These are phyloP conservation scores for Paraleonurus japonicus DNA, from an alignment of 257 asterid species.

Conservation along the genomic window DNA sequence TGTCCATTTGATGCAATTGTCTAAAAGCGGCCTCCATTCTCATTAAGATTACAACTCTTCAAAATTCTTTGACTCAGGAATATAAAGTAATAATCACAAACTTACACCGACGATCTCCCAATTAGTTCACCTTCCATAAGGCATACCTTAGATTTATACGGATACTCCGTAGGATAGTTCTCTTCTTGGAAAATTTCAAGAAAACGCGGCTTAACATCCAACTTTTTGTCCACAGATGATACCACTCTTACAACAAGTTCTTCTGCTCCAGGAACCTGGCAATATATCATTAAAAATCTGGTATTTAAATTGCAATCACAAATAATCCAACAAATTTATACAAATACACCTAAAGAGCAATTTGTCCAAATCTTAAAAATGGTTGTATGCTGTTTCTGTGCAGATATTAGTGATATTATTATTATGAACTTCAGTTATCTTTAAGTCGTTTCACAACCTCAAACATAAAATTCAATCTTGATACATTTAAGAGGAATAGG, in stretches of 20 bases:
- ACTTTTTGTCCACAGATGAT: conserved; percentile 94
- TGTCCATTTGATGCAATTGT: conserved; percentile 12
- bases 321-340: not conserved
- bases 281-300: conserved; percentile 8
- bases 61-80: not conserved
- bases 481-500: conserved; percentile 5
- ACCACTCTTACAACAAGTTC: conserved; percentile 95
- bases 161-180: conserved; percentile 77
- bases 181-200: conserved; percentile 89
- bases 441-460: not conserved
- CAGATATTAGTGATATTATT: not conserved
- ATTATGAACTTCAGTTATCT: not conserved
- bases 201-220: conserved; percentile 94
- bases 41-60: not conserved
- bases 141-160: conserved; percentile 88
- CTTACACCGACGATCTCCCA: conserved; percentile 5
- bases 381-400: not conserved
- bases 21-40: conserved; percentile 15
- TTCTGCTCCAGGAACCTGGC: conserved; percentile 92
- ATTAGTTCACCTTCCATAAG: conserved; percentile 1
- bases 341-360: conserved; percentile 11
- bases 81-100: conserved; percentile 11
- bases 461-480: conserved; percentile 14
- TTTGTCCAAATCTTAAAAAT: not conserved
- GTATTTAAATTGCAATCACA: not conserved